These are phyloP conservation scores for Metschnikowia shivogae DNA, from an alignment of 805 yeast genomes.

Conservation along the genomic window DNA sequence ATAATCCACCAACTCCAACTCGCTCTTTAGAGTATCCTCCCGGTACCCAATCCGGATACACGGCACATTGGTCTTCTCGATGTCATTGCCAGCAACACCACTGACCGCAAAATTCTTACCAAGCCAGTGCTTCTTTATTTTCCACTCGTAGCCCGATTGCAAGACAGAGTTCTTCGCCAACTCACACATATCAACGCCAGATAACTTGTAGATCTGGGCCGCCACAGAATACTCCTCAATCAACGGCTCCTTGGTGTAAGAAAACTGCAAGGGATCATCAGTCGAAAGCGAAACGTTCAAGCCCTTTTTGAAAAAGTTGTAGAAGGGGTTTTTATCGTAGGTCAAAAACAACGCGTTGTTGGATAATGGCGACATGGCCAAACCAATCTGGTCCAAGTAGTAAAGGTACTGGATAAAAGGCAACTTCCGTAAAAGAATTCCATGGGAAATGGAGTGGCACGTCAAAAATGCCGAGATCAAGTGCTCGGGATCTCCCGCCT, in stretches of 20 bases:
- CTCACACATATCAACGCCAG: constrained; percentile 96
- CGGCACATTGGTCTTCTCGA: constrained; percentile 94
- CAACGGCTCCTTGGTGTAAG: constrained; percentile 94
- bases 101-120: constrained; percentile 57
- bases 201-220: constrained; percentile 92
- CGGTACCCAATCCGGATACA: constrained; percentile 81
- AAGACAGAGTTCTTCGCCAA: constrained; percentile 87
- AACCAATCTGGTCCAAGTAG: constrained; percentile 90
- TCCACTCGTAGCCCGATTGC: constrained; percentile 92
- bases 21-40: constrained; percentile 70
- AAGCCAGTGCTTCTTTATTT: constrained; percentile 86
- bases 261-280: constrained; percentile 96
- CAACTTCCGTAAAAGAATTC: constrained; percentile 85
- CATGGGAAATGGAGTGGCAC: constrained; percentile 92
- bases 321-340: constrained; percentile 96
- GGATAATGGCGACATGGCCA: constrained; percentile 97
- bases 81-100: constrained; percentile 80
- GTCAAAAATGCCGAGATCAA: constrained; percentile 83
- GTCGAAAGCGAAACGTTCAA: constrained; percentile 91
- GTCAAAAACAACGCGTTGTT: constrained; percentile 94
- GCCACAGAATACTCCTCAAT: constrained; percentile 98
- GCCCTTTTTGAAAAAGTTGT: constrained; percentile 85
- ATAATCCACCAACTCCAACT: constrained; percentile 61
- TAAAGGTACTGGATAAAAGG: constrained; percentile 93
- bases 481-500: constrained; percentile 99